These are phyloP conservation scores for Lathyrus oleraceus DNA, from an alignment of 306 rosid species.

Conservation along the genomic window DNA sequence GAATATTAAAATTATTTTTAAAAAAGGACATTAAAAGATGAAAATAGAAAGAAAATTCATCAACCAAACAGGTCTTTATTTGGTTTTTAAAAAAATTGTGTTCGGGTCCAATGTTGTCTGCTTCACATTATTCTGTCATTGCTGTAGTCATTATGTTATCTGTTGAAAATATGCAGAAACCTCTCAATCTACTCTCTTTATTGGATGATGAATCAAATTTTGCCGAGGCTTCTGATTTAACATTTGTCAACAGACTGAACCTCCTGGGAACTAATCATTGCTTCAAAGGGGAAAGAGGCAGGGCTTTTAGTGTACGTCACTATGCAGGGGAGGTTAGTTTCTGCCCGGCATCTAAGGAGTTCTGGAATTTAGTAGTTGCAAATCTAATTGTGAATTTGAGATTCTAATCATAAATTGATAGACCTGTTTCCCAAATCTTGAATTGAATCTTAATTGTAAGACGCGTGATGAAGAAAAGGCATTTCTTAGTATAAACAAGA, in stretches of 20 bases:
- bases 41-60: not conserved
- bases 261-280: constrained; percentile 57
- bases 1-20: not conserved
- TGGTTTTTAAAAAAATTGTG: not conserved
- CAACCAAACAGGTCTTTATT: not conserved
- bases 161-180: constrained; percentile 62
- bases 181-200: constrained; percentile 70
- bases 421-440: not conserved
- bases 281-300: constrained; percentile 81
- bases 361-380: constrained; percentile 23
- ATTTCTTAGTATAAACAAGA: not conserved
- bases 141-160: constrained; percentile 29
- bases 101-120: constrained; percentile 18
- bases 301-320: constrained; percentile 76
- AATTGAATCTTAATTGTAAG: not conserved
- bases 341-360: constrained; percentile 30
- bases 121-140: constrained; percentile 30
- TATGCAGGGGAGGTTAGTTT: constrained; percentile 93
- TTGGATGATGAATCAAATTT: constrained; percentile 85
- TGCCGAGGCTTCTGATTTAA: constrained; percentile 81
- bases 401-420: not conserved
- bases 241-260: constrained; percentile 74
- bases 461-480: not conserved
- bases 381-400: not conserved
- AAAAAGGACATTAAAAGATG: not conserved